Percentiles rank a stretch among this genome's conserved stretches.
These are phyloP conservation scores for Takashimella koratensis DNA, from an alignment of 1,284 basidiomycete genomes.

Conservation along the genomic window DNA sequence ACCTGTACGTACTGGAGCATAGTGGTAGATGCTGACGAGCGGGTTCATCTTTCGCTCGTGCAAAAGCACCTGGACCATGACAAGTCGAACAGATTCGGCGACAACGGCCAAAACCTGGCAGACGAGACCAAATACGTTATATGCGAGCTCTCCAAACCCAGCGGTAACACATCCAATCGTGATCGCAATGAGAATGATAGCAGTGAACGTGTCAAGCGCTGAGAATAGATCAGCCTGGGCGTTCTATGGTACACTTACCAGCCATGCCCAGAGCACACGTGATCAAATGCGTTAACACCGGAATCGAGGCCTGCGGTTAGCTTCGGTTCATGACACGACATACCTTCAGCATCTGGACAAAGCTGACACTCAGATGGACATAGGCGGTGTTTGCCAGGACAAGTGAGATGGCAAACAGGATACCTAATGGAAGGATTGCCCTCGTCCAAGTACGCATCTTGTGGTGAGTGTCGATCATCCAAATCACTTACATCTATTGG, in stretches of 20 bases:
- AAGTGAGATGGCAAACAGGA: conserved; percentile 85
- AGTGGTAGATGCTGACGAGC: conserved; percentile 9
- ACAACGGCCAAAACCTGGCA: conserved; percentile 71
- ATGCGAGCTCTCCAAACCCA: conserved; percentile 72
- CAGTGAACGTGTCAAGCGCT: conserved; percentile 86
- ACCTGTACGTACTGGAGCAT: conserved; percentile 38
- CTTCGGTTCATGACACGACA: not conserved
- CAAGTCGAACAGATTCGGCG: conserved; percentile 57
- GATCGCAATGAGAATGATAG: conserved; percentile 89
- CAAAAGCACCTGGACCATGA: conserved; percentile 72
- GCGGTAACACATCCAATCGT: conserved; percentile 71
- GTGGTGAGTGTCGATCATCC: not conserved
- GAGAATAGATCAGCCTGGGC: conserved; percentile 4
- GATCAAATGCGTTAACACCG: conserved; percentile 52
- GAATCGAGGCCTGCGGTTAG: conserved; percentile 34
- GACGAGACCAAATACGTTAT: conserved; percentile 79
- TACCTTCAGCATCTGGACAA: conserved; percentile 97
- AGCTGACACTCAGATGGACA: conserved; percentile 83
- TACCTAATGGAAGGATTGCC: conserved; percentile 85
- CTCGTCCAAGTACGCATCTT: conserved; percentile 64
- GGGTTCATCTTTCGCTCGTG: conserved; percentile 29
- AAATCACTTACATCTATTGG: conserved; percentile 59
- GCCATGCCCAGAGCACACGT: conserved; percentile 6
- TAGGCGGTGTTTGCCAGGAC: conserved; percentile 94
- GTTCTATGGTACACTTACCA: not conserved